Conservation (phyloP, 139 green algal species). For the Micractinium conductrix region DNA sequence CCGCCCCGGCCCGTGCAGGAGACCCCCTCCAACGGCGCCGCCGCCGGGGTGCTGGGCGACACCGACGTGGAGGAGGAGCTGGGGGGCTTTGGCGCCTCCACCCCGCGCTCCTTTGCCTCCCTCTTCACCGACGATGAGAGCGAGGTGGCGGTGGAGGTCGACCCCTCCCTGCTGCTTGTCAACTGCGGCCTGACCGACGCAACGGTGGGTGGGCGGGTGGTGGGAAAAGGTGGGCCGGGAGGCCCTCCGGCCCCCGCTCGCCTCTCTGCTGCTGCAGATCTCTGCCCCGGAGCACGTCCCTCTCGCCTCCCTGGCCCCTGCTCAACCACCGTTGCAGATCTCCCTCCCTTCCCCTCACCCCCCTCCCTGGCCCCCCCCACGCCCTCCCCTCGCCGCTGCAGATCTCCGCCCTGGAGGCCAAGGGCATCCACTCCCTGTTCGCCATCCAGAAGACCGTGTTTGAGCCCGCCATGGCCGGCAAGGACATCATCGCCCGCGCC, state of each 20-base stretch:
- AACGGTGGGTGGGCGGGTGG: slow-evolving; percentile 48
- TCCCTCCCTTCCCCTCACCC: not conserved
- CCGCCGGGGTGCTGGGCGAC: too few species aligned
- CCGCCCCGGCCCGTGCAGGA: too few species aligned
- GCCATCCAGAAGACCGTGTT: slow-evolving; percentile 87
- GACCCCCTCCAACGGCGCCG: too few species aligned
- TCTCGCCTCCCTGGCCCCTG: not conserved
- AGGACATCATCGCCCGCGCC: slow-evolving; percentile 93
- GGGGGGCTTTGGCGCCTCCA: not conserved
- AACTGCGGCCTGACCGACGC: slow-evolving; percentile 76
- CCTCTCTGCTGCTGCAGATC: not conserved
- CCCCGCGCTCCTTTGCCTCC: slow-evolving; percentile 41
- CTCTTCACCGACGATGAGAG: slow-evolving; percentile 47
- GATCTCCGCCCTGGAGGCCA: slow-evolving; percentile 63
- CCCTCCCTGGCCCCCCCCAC: not conserved
- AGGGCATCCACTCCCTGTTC: slow-evolving; percentile 83
- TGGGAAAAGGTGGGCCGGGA: not conserved
- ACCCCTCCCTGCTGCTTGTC: slow-evolving; percentile 59
- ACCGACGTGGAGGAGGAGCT: slow-evolving; percentile 31
- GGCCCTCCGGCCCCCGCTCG: not conserved
- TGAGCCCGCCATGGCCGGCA: slow-evolving; percentile 75
- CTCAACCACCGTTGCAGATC: too few species aligned
- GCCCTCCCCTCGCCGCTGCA: not conserved
- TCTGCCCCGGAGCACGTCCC: not conserved
- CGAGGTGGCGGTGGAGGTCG: slow-evolving; percentile 39